A percentile compares a stretch with the other conserved stretches of the same genome.
Evolutionary conservation across 2,329 filamentous ascomycete species (phyloP).

Genomic region (Neonectria neomacrospora): DNA sequence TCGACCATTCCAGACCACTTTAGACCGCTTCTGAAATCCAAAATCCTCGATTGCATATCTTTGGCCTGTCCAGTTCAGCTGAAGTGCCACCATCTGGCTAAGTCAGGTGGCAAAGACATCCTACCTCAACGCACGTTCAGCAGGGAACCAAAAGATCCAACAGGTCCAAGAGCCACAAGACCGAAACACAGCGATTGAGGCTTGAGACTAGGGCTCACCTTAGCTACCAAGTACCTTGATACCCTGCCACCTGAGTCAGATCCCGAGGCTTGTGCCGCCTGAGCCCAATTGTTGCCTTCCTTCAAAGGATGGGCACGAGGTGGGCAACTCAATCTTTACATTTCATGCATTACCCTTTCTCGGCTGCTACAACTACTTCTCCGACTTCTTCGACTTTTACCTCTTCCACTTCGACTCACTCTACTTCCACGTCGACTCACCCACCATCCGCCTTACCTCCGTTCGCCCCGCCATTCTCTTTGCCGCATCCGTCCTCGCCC

Average conservation of each 20-base stretch:
- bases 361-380: not conserved
- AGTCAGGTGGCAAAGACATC: not conserved
- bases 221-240: not conserved
- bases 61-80: not conserved
- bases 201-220: not conserved
- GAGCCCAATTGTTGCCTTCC: slow-evolving; percentile 3
- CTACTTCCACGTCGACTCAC: not conserved
- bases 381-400: not conserved
- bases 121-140: not conserved
- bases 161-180: not conserved
- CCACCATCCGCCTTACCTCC: not conserved
- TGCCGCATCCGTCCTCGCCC: slow-evolving; percentile 10
- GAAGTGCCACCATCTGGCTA: not conserved
- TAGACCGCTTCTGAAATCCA: not conserved
- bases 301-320: slow-evolving; percentile 23
- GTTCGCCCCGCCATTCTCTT: slow-evolving; percentile 2
- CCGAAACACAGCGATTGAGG: not conserved
- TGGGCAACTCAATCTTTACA: slow-evolving; percentile 20
- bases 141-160: not conserved
- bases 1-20: not conserved
- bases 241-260: not conserved
- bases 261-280: slow-evolving; percentile 3
- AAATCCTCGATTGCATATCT: not conserved
- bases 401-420: slow-evolving; percentile 4
- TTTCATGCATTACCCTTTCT: slow-evolving; percentile 8